Percentiles rank a stretch among this genome's conserved stretches.
Evolutionary conservation across 2,329 filamentous ascomycete species (phyloP).

Genomic region (Penicillium concentricum): DNA sequence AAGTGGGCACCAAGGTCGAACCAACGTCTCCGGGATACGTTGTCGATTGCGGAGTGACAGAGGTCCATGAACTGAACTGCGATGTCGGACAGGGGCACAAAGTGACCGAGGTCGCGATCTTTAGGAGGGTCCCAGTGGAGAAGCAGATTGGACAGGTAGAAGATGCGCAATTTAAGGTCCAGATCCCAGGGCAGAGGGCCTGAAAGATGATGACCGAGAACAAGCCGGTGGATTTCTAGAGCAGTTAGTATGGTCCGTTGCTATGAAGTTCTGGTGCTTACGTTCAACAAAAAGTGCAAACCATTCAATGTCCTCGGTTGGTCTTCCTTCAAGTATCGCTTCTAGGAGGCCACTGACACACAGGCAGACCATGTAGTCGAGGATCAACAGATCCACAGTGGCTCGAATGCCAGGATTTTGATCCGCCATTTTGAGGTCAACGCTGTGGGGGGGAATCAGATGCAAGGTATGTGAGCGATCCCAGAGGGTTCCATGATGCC

Average conservation of each 20-base stretch:
- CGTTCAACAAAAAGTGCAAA: slow-evolving; percentile 27
- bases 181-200: slow-evolving; percentile 40
- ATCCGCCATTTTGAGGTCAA: slow-evolving; percentile 1
- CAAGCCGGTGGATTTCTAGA: slow-evolving; percentile 45
- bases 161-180: slow-evolving; percentile 49
- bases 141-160: slow-evolving; percentile 49
- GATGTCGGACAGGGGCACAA: slow-evolving; percentile 41
- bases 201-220: slow-evolving; percentile 40
- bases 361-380: slow-evolving; percentile 56
- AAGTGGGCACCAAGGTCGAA: slow-evolving; percentile 48
- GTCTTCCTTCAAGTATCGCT: slow-evolving; percentile 18
- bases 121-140: slow-evolving; percentile 33
- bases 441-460: not conserved
- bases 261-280: slow-evolving; percentile 17
- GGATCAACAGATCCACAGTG: slow-evolving; percentile 55
- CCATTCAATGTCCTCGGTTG: slow-evolving; percentile 21
- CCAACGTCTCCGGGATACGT: slow-evolving; percentile 39
- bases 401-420: slow-evolving; percentile 33
- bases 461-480: not conserved
- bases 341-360: slow-evolving; percentile 46
- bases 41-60: slow-evolving; percentile 39
- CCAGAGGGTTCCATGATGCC: slow-evolving; percentile 1
- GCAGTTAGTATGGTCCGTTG: not conserved
- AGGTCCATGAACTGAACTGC: slow-evolving; percentile 51
- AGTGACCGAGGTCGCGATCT: slow-evolving; percentile 11